Evolutionary conservation across 257 asterid genomes (phyloP).

Genomic region (Mentha longifolia): DNA sequence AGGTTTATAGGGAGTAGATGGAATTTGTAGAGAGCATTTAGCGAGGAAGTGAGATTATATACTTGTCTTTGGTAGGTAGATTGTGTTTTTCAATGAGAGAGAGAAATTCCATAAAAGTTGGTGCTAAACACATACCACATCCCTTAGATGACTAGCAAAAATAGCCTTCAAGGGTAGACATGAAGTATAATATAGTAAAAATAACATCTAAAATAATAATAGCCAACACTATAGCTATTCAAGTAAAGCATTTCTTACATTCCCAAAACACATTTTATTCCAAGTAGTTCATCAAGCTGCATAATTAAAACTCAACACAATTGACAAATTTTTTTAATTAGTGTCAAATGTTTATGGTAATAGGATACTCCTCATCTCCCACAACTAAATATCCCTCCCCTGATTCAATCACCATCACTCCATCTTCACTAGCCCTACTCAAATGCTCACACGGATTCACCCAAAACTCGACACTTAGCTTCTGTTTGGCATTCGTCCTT

Average conservation of each 20-base stretch:
- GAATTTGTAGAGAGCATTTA: neutral
- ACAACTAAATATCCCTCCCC: slow-evolving; percentile 50
- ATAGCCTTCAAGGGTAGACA: too few species aligned
- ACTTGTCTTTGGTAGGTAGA: neutral
- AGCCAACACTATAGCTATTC: neutral
- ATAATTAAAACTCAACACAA: neutral
- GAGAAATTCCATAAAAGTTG: too few species aligned
- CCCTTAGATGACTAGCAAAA: neutral
- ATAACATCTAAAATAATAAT: too few species aligned
- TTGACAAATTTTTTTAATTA: neutral
- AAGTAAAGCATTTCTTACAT: neutral
- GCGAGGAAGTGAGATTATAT: neutral
- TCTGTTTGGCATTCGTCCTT: slow-evolving; percentile 43
- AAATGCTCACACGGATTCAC: slow-evolving; percentile 60
- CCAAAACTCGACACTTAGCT: slow-evolving; percentile 40
- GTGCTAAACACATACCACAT: too few species aligned
- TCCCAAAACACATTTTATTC: neutral
- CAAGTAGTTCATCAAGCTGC: neutral
- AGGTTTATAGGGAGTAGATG: neutral
- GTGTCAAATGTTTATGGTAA: slow-evolving; percentile 37
- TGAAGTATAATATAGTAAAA: too few species aligned
- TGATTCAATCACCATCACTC: slow-evolving; percentile 52
- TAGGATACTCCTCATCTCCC: slow-evolving; percentile 49
- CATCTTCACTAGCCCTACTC: slow-evolving; percentile 53
- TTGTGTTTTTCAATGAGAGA: neutral